These are phyloP conservation scores for Stemphylium beticola DNA, from an alignment of 2,329 filamentous ascomycete species.

Conservation along the genomic window DNA sequence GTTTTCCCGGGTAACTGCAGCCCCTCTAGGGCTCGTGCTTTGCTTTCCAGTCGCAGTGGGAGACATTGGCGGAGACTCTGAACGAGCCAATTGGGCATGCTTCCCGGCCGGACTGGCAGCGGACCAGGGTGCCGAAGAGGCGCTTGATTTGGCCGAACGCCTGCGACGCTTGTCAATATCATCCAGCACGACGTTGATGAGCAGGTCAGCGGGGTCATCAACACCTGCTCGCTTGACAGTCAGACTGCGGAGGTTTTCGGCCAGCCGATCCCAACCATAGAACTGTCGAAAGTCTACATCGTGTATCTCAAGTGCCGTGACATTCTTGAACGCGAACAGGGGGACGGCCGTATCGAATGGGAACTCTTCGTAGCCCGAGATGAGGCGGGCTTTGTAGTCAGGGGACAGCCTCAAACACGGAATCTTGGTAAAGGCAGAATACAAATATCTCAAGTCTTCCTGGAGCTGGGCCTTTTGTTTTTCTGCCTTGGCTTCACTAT, in stretches of 20 bases:
- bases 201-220: conserved; percentile 86
- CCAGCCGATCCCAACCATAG: conserved; percentile 93
- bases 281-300: conserved; percentile 97
- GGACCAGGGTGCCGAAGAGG: conserved; percentile 75
- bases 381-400: conserved; percentile 90
- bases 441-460: conserved; percentile 91
- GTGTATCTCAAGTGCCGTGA: conserved; percentile 90
- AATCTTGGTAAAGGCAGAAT: conserved; percentile 98
- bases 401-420: conserved; percentile 87
- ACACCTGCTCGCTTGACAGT: conserved; percentile 86
- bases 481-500: conserved; percentile 81
- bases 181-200: conserved; percentile 92
- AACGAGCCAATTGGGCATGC: conserved; percentile 70
- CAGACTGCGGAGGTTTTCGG: conserved; percentile 88
- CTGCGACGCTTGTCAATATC: conserved; percentile 93
- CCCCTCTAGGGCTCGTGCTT: conserved; percentile 57
- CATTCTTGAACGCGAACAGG: conserved; percentile 95
- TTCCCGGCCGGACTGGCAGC: conserved; percentile 67
- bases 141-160: conserved; percentile 83
- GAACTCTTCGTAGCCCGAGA: conserved; percentile 94
- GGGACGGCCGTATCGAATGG: conserved; percentile 97
- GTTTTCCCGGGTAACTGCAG: conserved; percentile 65
- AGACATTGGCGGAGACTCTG: conserved; percentile 65
- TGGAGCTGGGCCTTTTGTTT: conserved; percentile 85
- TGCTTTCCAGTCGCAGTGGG: conserved; percentile 50